phyloP scores from a whole-genome alignment of 2,329 filamentous ascomycete species.

The Diaporthe sp. region DNA sequence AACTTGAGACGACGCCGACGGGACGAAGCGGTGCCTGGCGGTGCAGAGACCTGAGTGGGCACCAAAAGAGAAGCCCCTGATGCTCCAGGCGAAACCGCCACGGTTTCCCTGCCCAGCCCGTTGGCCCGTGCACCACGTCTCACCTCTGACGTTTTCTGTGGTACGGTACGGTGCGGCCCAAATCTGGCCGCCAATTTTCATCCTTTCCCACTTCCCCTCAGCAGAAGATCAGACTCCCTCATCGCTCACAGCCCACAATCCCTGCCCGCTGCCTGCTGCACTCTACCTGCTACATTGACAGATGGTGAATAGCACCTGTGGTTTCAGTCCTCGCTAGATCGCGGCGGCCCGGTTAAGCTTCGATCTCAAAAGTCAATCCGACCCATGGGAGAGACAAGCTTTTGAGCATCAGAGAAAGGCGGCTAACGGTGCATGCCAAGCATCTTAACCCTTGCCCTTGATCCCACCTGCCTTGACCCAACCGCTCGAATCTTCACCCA shows the following conservation, averaged over 20 bases:
- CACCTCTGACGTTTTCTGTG: slow-evolving; percentile 26
- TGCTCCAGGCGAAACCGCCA: slow-evolving; percentile 27
- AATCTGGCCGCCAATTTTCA: background rate
- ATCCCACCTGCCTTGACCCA: background rate
- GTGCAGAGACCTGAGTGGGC: background rate
- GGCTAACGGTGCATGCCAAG: slow-evolving; percentile 26
- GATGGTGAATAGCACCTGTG: background rate
- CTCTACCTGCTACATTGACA: background rate
- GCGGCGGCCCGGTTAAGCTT: slow-evolving; percentile 14
- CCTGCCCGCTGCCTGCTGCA: background rate
- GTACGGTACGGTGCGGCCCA: background rate
- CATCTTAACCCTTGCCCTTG: background rate
- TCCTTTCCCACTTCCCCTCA: background rate
- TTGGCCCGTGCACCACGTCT: slow-evolving; percentile 30
- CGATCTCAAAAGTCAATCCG: slow-evolving; percentile 14
- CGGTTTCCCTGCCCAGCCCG: slow-evolving; percentile 31
- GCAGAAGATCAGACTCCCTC: background rate
- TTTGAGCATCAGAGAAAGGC: background rate
- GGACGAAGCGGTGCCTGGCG: slow-evolving; percentile 17
- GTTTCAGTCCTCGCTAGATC: slow-evolving; percentile 6
- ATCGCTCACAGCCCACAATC: background rate
- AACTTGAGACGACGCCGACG: slow-evolving; percentile 27
- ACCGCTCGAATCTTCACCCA: slow-evolving; percentile 1
- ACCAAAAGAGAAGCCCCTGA: slow-evolving; percentile 20
- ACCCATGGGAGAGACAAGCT: slow-evolving; percentile 18